Conservation (phyloP, 306 rosid genomes). For the Calophaca sinica region DNA sequence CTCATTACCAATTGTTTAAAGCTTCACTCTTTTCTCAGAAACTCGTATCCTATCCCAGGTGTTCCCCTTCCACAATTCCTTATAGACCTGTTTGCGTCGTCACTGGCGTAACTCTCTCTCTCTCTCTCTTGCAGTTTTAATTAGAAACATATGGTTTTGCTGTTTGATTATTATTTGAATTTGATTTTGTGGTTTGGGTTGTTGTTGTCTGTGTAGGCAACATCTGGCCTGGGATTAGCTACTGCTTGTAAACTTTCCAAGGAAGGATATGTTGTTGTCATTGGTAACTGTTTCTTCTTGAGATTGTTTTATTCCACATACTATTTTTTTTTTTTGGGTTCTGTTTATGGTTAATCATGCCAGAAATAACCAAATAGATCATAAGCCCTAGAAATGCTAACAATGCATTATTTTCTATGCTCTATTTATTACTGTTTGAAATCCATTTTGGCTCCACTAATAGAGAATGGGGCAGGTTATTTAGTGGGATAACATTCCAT, state of each 20-base stretch:
- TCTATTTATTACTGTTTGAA: neutral
- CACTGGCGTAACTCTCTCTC: constrained; percentile 70
- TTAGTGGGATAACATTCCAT: constrained; percentile 15
- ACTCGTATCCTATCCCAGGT: constrained; percentile 49
- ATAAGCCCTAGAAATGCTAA: neutral
- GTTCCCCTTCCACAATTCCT: constrained; percentile 43
- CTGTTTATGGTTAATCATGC: constrained; percentile 14
- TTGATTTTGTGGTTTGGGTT: neutral
- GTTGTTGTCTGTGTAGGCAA: constrained; percentile 63
- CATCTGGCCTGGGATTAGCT: constrained; percentile 90
- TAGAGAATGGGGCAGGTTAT: neutral
- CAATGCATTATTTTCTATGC: neutral
- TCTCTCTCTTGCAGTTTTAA: constrained; percentile 14
- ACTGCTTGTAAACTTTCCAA: constrained; percentile 74
- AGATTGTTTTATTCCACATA: neutral
- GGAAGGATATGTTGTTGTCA: constrained; percentile 74
- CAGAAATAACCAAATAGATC: neutral
- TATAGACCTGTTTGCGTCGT: constrained; percentile 70
- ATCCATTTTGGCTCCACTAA: neutral
- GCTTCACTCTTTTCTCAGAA: constrained; percentile 43
- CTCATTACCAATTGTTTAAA: constrained; percentile 56
- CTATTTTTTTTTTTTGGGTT: neutral
- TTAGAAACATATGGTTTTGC: neutral
- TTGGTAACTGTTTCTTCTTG: constrained; percentile 58
- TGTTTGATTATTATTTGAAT: neutral